Percentiles rank a stretch among this genome's conserved stretches.
phyloP scores from a whole-genome alignment of 495 filamentous ascomycete species.

The Penicillium odoratum region DNA sequence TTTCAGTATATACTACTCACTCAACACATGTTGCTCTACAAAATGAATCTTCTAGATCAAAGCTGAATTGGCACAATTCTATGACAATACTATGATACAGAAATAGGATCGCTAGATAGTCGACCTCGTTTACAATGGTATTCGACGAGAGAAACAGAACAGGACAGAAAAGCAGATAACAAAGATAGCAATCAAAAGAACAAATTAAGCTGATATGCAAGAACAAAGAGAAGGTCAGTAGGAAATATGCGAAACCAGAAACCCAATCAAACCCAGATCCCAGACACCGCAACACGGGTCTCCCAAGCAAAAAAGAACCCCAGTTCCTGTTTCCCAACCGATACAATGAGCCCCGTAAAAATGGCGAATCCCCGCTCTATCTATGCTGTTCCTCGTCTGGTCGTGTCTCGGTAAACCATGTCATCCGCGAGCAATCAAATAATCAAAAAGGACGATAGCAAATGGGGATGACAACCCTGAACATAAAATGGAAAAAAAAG shows the following conservation, averaged over 20 bases:
- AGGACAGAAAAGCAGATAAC: constrained; percentile 3
- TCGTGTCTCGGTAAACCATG: constrained; percentile 35
- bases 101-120: constrained; percentile 10
- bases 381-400: constrained; percentile 34
- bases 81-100: constrained; percentile 12
- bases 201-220: constrained; percentile 11
- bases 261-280: constrained; percentile 16
- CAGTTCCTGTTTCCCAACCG: constrained; percentile 21
- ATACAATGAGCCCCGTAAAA: constrained; percentile 25
- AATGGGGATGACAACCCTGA: constrained; percentile 19
- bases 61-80: background rate
- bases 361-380: constrained; percentile 30
- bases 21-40: too few relatives aligned
- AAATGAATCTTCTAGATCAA: too few relatives aligned
- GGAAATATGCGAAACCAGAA: constrained; percentile 8
- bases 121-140: constrained; percentile 21
- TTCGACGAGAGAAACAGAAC: constrained; percentile 14
- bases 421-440: constrained; percentile 27
- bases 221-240: constrained; percentile 8
- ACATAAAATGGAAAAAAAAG: constrained; percentile 18
- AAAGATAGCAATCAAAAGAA: constrained; percentile 1
- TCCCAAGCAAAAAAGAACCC: constrained; percentile 13
- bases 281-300: constrained; percentile 23
- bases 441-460: constrained; percentile 17
- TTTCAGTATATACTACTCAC: background rate